Percentiles rank a stretch among this genome's conserved stretches.
phyloP scores from a whole-genome alignment of 345 rosid species.

The Camelina neglecta region DNA sequence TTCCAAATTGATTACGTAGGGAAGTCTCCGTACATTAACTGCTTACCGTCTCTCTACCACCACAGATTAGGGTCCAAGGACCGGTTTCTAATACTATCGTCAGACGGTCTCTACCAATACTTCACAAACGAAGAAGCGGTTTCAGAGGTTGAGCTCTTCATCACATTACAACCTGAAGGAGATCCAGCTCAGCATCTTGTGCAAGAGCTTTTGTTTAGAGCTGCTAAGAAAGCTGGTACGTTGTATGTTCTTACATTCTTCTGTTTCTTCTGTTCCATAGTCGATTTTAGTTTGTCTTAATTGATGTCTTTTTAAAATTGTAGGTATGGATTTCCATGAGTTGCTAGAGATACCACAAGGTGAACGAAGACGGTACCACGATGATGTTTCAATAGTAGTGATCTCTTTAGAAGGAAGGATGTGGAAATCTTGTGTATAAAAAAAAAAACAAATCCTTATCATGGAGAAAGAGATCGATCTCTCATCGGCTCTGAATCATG shows the following conservation, averaged over 20 bases:
- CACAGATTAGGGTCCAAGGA: slow-evolving; percentile 78
- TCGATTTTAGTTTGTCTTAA: neutral
- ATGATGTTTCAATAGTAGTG: slow-evolving; percentile 85
- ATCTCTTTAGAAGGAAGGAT: slow-evolving; percentile 94
- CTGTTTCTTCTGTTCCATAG: neutral
- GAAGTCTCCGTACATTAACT: slow-evolving; percentile 70
- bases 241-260: neutral
- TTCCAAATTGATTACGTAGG: slow-evolving; percentile 89
- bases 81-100: slow-evolving; percentile 75
- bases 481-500: slow-evolving; percentile 12
- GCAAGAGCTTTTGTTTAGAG: slow-evolving; percentile 83
- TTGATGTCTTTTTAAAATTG: slow-evolving; percentile 21
- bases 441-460: neutral
- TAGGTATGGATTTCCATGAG: slow-evolving; percentile 93
- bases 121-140: slow-evolving; percentile 91
- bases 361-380: slow-evolving; percentile 88
- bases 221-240: slow-evolving; percentile 93
- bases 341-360: slow-evolving; percentile 92
- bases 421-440: slow-evolving; percentile 94
- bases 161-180: slow-evolving; percentile 85
- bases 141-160: slow-evolving; percentile 80
- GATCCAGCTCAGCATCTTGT: slow-evolving; percentile 96
- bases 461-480: slow-evolving; percentile 4
- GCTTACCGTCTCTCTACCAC: slow-evolving; percentile 76
- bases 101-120: slow-evolving; percentile 92